Evolutionary conservation across 2,329 filamentous ascomycete genomes (phyloP).

Genomic region (Pestalotiopsis sp.): DNA sequence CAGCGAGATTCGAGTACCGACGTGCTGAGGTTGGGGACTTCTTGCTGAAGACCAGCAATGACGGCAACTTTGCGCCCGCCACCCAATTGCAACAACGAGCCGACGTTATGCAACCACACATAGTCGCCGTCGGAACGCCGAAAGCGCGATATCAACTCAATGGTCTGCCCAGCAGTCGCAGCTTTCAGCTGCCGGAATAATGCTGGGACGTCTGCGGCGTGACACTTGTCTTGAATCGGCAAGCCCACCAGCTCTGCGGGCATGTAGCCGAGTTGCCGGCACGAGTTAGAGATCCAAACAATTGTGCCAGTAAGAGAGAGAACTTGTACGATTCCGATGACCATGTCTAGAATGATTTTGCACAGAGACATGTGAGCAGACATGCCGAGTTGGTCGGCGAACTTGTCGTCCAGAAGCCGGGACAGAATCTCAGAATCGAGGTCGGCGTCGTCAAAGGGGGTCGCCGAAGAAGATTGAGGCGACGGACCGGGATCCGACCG

Average conservation of each 20-base stretch:
- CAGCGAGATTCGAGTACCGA: background rate
- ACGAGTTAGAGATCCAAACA: constrained; percentile 83
- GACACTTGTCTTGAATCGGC: background rate
- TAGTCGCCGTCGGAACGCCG: background rate
- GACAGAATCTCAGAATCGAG: background rate
- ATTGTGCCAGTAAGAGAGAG: constrained; percentile 86
- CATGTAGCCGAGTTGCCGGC: background rate
- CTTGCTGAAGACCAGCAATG: background rate
- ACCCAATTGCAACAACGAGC: background rate
- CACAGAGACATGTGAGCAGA: constrained; percentile 81
- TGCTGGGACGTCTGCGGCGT: background rate
- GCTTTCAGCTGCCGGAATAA: background rate
- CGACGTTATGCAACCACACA: background rate
- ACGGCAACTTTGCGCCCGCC: background rate
- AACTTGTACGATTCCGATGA: constrained; percentile 87
- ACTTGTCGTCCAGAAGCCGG: background rate
- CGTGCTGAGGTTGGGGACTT: background rate
- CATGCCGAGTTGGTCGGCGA: no score
- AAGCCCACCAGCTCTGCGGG: background rate
- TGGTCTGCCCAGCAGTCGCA: background rate
- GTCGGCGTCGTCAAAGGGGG: background rate
- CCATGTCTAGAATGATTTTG: constrained; percentile 85
- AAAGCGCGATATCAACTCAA: background rate
- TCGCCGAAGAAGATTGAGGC: background rate
- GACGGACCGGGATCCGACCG: background rate